phyloP scores from a whole-genome alignment of 495 filamentous ascomycete genomes.

The Chaetomium tenue region DNA sequence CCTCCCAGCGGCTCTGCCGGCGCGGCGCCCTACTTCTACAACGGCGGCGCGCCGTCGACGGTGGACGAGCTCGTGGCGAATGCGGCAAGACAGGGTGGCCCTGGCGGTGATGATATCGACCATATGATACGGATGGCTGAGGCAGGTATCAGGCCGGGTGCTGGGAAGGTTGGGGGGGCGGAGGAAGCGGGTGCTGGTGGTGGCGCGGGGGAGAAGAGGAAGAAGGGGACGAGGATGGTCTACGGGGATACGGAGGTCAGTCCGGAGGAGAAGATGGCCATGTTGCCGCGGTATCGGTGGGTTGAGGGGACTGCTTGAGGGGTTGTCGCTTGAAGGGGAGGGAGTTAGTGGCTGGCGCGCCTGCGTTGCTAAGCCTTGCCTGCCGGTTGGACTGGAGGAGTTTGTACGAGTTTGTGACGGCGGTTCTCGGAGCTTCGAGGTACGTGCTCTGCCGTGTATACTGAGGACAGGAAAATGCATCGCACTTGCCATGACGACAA shows the following conservation, averaged over 20 bases:
- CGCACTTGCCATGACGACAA: conserved; percentile 7
- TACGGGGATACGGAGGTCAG: conserved; percentile 76
- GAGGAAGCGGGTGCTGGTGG: conserved; percentile 46
- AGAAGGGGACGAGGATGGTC: conserved; percentile 67
- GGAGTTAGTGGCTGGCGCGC: neutral
- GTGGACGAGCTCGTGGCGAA: conserved; percentile 63
- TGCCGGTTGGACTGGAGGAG: neutral
- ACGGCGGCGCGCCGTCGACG: conserved; percentile 42
- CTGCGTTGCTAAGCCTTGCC: neutral
- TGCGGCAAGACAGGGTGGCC: conserved; percentile 41
- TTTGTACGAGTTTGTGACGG: conserved; percentile 9
- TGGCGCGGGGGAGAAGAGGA: conserved; percentile 60
- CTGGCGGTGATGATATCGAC: conserved; percentile 52
- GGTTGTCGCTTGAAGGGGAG: neutral
- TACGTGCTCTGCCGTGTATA: conserved; percentile 22
- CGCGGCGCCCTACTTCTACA: conserved; percentile 23
- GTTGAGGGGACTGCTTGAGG: conserved; percentile 39
- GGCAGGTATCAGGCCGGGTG: conserved; percentile 50
- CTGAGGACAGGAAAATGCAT: conserved; percentile 22
- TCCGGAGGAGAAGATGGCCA: conserved; percentile 84
- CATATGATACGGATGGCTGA: conserved; percentile 59
- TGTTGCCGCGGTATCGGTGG: conserved; percentile 70
- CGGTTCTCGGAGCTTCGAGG: conserved; percentile 11
- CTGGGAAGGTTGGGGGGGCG: conserved; percentile 28
- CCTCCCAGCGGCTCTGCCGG: conserved; percentile 35